phyloP scores from a whole-genome alignment of 768 basidiomycete species.

The Collybia mongolica region DNA sequence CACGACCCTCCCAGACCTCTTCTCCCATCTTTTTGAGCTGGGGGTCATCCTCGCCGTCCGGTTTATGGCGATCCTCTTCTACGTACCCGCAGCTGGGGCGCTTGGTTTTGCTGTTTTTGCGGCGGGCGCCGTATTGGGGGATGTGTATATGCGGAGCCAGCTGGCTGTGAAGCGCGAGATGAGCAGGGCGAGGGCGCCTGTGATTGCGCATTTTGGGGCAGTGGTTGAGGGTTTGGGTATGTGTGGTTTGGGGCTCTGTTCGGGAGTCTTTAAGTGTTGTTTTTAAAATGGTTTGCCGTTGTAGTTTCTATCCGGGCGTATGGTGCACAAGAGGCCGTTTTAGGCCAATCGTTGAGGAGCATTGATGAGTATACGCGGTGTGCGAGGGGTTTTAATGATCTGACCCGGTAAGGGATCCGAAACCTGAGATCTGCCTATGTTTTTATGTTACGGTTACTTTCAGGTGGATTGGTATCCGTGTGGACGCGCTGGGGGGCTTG shows the following conservation, averaged over 20 bases:
- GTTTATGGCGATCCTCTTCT: constrained; percentile 40
- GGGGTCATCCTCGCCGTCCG: constrained; percentile 35
- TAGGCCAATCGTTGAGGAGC: constrained; percentile 39
- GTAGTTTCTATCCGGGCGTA: constrained; percentile 64
- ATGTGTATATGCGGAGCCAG: constrained; percentile 45
- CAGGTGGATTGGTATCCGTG: constrained; percentile 45
- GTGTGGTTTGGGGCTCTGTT: constrained; percentile 18
- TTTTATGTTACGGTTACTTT: constrained; percentile 10
- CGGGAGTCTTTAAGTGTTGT: constrained; percentile 61
- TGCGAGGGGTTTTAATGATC: constrained; percentile 47
- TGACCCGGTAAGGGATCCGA: constrained; percentile 19
- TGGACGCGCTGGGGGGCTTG: constrained; percentile 54
- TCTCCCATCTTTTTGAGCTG: constrained; percentile 26
- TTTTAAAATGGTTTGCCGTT: constrained; percentile 30
- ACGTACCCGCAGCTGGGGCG: constrained; percentile 43
- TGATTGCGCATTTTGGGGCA: constrained; percentile 37
- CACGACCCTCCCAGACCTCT: constrained; percentile 25
- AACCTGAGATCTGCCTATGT: no score
- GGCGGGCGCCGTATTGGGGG: constrained; percentile 41
- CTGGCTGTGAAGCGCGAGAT: constrained; percentile 48
- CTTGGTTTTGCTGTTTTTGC: constrained; percentile 41
- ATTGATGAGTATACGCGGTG: constrained; percentile 54
- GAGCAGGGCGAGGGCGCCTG: constrained; percentile 36
- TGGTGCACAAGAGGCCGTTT: constrained; percentile 51
- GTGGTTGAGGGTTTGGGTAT: constrained; percentile 15